Evolutionary conservation across 495 filamentous ascomycete species (phyloP), one percentile per base, ranked within the genome.

Genomic region (Aspergillus diversus): DNA sequence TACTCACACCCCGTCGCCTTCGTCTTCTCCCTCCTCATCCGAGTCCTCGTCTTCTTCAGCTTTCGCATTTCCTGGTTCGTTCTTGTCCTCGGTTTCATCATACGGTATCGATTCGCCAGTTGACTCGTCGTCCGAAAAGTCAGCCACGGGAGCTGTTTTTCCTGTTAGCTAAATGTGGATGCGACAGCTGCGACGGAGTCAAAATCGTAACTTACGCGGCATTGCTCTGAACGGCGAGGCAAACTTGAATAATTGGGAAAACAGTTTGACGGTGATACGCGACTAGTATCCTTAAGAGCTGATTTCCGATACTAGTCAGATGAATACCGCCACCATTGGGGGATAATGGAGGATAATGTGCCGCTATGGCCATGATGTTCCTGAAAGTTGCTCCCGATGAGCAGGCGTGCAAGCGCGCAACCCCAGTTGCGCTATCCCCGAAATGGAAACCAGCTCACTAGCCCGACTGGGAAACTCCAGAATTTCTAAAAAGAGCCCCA

Each of bases 111-210:
- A 79, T 5, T 72, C 77, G 7, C 71, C 75, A 15, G 65, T 71
- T 3, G 79, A 79, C 60, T 84, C 83, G 17, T 77, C 77, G 51
- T 83, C 82, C 16, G 80, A 83, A 16, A 75, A 51, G 31, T 76
- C 72, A 33, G 79, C 73, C 31, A 81, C 60, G 51, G 76, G 74
- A 53, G 78, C 79, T 81, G 35, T 42, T 33, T 33, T 33, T 50
- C 27, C 46, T 21, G 65, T 71, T 47, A 72, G 53, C 49, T 63
- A 5, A 13, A 54, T 35, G 59, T 53, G 32, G 39, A 37, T 54
- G 55, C 51, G 48, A 37, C 55, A 21, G 55, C 60, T 55, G 66
- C 66, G 63, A 58, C 17, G 52, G 34, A 37, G 39, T 49, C 47
- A 60, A 65, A 70, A 53, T 16, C 48, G 60, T 49, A 47, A 78